These are phyloP conservation scores for Mitragyna speciosa DNA, from an alignment of 257 asterid species.

Conservation along the genomic window DNA sequence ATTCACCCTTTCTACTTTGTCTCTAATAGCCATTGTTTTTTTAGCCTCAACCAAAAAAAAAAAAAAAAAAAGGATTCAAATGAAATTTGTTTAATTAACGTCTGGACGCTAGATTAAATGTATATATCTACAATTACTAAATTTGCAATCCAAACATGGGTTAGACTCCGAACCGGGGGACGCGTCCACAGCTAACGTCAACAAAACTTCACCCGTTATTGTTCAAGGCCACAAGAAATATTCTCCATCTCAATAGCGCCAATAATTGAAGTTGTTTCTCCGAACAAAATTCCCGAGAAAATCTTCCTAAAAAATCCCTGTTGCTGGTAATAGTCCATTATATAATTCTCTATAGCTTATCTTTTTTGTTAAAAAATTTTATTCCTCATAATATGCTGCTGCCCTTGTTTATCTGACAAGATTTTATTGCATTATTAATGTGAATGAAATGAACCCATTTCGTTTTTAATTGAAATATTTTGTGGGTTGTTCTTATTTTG, in stretches of 20 bases:
- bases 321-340: background rate
- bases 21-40: no score
- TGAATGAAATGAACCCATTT: background rate
- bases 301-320: background rate
- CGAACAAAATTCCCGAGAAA: background rate
- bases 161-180: background rate
- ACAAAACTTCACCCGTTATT: background rate
- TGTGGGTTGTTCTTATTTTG: slow-evolving; percentile 9
- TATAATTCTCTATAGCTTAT: background rate
- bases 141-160: background rate
- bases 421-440: background rate
- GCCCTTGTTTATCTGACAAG: background rate
- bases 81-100: no score
- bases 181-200: background rate
- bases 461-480: slow-evolving; percentile 10
- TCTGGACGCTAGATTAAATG: no score
- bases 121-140: background rate
- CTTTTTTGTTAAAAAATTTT: background rate
- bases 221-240: background rate
- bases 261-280: background rate
- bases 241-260: background rate
- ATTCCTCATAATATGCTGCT: background rate
- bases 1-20: no score
- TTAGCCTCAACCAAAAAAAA: no score
- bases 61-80: no score